Percentiles rank a stretch among this genome's conserved stretches.
These are phyloP conservation scores for Staphylotrichum tortipilum DNA, from an alignment of 495 filamentous ascomycete species.

Conservation along the genomic window DNA sequence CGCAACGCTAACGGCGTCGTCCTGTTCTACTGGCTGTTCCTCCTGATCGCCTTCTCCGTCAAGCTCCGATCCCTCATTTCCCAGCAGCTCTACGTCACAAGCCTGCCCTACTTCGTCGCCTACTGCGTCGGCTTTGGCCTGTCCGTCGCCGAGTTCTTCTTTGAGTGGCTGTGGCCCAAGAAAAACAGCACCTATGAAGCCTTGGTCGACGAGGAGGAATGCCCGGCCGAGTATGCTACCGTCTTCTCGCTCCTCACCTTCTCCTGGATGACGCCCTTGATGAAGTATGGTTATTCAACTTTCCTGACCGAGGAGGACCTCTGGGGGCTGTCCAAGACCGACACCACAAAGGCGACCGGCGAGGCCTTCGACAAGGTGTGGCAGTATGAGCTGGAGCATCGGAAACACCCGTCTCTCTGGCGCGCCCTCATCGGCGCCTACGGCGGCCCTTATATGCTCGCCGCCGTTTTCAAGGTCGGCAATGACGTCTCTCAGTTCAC, in stretches of 20 bases:
- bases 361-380: slow-evolving; percentile 63
- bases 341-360: slow-evolving; percentile 66
- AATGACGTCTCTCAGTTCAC: slow-evolving; percentile 80
- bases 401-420: slow-evolving; percentile 75
- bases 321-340: slow-evolving; percentile 78
- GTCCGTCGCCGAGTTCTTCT: slow-evolving; percentile 61
- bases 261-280: slow-evolving; percentile 97
- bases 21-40: slow-evolving; percentile 92
- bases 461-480: slow-evolving; percentile 70
- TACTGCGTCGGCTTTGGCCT: slow-evolving; percentile 69
- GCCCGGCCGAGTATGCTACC: slow-evolving; percentile 88
- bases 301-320: slow-evolving; percentile 94
- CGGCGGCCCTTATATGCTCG: slow-evolving; percentile 71
- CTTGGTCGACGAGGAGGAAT: slow-evolving; percentile 77
- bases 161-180: slow-evolving; percentile 93
- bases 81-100: slow-evolving; percentile 56
- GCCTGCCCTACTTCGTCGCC: slow-evolving; percentile 66
- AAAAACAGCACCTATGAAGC: slow-evolving; percentile 74
- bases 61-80: slow-evolving; percentile 84
- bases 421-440: slow-evolving; percentile 80
- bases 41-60: slow-evolving; percentile 69
- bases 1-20: slow-evolving; percentile 88
- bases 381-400: slow-evolving; percentile 65
- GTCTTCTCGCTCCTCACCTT: slow-evolving; percentile 93
- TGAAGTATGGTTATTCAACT: slow-evolving; percentile 88